These are phyloP conservation scores for Centaurea solstitialis DNA, from an alignment of 129 eudicot genomes.

Conservation along the genomic window DNA sequence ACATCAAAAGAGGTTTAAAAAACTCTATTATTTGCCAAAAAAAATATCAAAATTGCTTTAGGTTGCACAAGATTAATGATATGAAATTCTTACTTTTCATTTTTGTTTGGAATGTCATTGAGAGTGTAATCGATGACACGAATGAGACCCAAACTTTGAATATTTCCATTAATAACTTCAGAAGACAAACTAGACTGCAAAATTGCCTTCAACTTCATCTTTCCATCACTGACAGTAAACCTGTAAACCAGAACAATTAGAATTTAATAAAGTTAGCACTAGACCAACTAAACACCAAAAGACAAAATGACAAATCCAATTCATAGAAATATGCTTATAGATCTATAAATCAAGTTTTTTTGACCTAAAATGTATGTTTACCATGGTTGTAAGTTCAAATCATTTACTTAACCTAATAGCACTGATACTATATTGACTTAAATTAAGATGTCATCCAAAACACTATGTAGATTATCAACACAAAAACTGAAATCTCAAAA, in stretches of 20 bases:
- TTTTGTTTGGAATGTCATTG: constrained; percentile 84
- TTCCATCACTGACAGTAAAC: constrained; percentile 86
- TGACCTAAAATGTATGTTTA: background rate
- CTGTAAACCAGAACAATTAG: constrained; percentile 35
- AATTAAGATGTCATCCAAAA: background rate
- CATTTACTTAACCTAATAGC: background rate
- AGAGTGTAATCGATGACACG: constrained; percentile 75
- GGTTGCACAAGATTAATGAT: background rate
- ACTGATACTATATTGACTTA: background rate
- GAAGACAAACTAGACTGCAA: constrained; percentile 67
- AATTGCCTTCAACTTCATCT: constrained; percentile 71
- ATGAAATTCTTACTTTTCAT: constrained; percentile 55
- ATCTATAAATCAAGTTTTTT: background rate
- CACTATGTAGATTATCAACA: background rate
- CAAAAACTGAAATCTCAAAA: too few species aligned
- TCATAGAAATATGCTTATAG: background rate
- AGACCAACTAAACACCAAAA: too few species aligned
- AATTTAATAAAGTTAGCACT: too few species aligned
- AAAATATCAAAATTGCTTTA: background rate
- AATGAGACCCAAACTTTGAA: constrained; percentile 86
- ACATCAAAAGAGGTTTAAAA: background rate
- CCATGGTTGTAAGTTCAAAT: background rate
- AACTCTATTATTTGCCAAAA: background rate
- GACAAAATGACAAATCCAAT: background rate
- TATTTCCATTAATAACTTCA: constrained; percentile 68